A percentile compares a stretch with the other conserved stretches of the same genome.
Evolutionary conservation across 148 eudicot species (phyloP).

Genomic region (Pouteria glomerata): DNA sequence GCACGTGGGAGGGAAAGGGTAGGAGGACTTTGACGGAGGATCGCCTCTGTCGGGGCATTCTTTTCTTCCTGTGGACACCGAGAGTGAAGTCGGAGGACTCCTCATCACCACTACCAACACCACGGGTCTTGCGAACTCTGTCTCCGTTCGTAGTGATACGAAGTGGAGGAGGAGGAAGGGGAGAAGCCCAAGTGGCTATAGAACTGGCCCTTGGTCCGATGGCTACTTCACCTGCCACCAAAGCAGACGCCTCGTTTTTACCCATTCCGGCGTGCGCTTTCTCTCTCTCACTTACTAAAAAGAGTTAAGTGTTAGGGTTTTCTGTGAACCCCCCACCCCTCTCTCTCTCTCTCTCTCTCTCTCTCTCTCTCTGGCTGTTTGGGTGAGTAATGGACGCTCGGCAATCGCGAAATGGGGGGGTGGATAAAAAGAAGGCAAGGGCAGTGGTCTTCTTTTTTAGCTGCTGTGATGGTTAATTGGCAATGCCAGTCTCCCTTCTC

Average conservation of each 20-base stretch:
- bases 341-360: not conserved
- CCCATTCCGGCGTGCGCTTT: no score
- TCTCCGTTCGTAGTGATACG: not conserved
- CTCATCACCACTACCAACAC: not conserved
- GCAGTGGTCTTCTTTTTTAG: not conserved
- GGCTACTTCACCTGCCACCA: slow-evolving; percentile 14
- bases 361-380: slow-evolving; percentile 1
- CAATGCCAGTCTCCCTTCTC: not conserved
- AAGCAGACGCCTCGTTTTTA: slow-evolving; percentile 24
- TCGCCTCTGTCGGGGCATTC: slow-evolving; percentile 21
- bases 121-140: not conserved
- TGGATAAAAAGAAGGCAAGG: not conserved
- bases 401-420: slow-evolving; percentile 15
- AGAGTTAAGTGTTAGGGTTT: slow-evolving; percentile 5
- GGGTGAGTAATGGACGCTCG: slow-evolving; percentile 9
- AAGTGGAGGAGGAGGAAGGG: no score
- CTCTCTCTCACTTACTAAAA: no score
- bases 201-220: not conserved
- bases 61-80: slow-evolving; percentile 18
- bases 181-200: no score
- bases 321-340: not conserved
- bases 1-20: slow-evolving; percentile 22
- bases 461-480: not conserved
- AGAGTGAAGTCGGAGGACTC: no score
- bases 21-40: slow-evolving; percentile 6